Evolutionary conservation across 2,329 filamentous ascomycete genomes (phyloP).

Genomic region (Tolypocladium nubicola): DNA sequence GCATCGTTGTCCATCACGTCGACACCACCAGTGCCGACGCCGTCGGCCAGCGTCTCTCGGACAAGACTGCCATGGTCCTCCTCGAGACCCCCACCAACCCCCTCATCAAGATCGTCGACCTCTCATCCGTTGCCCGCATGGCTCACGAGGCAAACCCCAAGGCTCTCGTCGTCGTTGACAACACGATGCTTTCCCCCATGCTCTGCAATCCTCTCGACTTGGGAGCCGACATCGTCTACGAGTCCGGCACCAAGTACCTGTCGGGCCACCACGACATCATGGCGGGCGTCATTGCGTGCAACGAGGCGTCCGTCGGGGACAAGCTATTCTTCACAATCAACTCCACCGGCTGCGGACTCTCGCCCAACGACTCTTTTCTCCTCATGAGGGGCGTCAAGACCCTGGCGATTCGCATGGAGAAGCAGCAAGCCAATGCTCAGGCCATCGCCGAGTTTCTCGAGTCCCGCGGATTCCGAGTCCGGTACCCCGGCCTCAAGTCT

Average conservation of each 20-base stretch:
- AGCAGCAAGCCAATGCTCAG: constrained; percentile 89
- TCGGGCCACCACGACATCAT: constrained; percentile 98
- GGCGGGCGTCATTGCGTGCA: constrained; percentile 92
- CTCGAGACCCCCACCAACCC: constrained; percentile 97
- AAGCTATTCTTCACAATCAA: constrained; percentile 97
- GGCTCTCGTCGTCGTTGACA: constrained; percentile 85
- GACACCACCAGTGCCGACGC: constrained; percentile 75
- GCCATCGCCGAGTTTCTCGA: constrained; percentile 89
- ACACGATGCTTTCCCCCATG: constrained; percentile 97
- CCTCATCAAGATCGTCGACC: constrained; percentile 94
- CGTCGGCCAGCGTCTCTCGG: constrained; percentile 57
- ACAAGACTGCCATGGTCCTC: constrained; percentile 89
- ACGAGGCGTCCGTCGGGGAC: constrained; percentile 71
- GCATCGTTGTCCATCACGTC: constrained; percentile 90
- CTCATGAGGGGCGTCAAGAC: constrained; percentile 95
- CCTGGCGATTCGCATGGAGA: constrained; percentile 94
- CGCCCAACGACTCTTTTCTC: constrained; percentile 92
- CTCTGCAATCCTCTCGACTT: constrained; percentile 88
- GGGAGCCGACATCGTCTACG: constrained; percentile 92
- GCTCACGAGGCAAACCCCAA: constrained; percentile 69
- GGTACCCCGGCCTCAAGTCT: constrained; percentile 86
- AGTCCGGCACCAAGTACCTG: constrained; percentile 95
- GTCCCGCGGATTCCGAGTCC: constrained; percentile 80
- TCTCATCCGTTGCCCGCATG: constrained; percentile 64
- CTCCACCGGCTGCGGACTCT: constrained; percentile 83